phyloP scores from a whole-genome alignment of 2,329 filamentous ascomycete genomes.

The Colletotrichum filicis region DNA sequence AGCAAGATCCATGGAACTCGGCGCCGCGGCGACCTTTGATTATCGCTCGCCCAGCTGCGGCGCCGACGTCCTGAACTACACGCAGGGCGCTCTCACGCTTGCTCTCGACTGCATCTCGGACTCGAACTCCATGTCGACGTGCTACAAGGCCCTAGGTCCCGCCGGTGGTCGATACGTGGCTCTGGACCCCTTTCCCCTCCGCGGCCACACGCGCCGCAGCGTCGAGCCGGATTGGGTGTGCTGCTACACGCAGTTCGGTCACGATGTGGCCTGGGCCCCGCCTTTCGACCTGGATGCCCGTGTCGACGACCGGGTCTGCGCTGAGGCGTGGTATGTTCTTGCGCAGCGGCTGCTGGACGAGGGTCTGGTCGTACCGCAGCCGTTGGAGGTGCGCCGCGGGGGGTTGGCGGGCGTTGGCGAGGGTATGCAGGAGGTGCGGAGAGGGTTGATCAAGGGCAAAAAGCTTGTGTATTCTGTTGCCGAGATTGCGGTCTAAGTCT shows the following conservation, averaged over 20 bases:
- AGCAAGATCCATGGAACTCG: not conserved
- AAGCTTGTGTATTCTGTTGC: conserved; percentile 10
- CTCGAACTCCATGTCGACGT: conserved; percentile 31
- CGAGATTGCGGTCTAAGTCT: not conserved
- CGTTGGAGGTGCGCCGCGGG: not conserved
- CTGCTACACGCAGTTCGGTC: conserved; percentile 35
- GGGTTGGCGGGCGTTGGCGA: not conserved
- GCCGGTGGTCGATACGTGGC: conserved; percentile 36
- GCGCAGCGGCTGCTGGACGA: not conserved
- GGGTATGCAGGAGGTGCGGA: not conserved
- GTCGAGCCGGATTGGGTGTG: conserved; percentile 38
- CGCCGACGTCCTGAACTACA: not conserved
- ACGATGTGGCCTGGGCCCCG: not conserved
- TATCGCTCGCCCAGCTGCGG: not conserved
- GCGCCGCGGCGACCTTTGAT: not conserved
- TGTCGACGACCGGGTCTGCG: not conserved
- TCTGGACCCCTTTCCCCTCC: conserved; percentile 36
- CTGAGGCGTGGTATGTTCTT: not conserved
- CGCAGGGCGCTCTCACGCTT: not conserved
- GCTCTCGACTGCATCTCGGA: conserved; percentile 2
- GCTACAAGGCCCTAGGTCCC: conserved; percentile 34
- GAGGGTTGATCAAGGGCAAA: not conserved
- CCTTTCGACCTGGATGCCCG: not conserved
- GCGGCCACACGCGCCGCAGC: conserved; percentile 39
- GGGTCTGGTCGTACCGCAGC: not conserved